These are phyloP conservation scores for Penicillium vulpinum DNA, from an alignment of 2,329 filamentous ascomycete genomes.

Conservation along the genomic window DNA sequence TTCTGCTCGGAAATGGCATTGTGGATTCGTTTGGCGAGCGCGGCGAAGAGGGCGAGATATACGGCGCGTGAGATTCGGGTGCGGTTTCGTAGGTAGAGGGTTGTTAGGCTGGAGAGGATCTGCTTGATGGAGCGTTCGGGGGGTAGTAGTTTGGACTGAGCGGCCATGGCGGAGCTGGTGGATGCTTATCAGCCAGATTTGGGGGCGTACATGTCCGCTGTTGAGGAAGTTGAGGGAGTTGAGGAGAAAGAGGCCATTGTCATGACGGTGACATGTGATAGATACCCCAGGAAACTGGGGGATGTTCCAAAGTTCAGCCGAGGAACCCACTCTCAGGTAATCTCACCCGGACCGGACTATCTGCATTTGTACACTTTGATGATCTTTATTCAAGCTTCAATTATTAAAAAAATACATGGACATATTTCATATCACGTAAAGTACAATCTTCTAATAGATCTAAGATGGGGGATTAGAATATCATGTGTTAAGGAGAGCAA, in stretches of 20 bases:
- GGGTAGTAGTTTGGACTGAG: slow-evolving; percentile 69
- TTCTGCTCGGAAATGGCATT: slow-evolving; percentile 93
- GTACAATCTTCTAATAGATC: background rate
- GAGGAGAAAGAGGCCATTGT: slow-evolving; percentile 3
- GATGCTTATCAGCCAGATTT: slow-evolving; percentile 21
- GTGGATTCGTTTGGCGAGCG: slow-evolving; percentile 82
- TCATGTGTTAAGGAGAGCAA: background rate
- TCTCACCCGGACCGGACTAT: background rate
- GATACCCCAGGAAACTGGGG: slow-evolving; percentile 26
- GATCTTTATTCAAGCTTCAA: background rate
- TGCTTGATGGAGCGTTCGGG: slow-evolving; percentile 65
- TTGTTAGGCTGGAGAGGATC: slow-evolving; percentile 65
- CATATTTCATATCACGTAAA: background rate
- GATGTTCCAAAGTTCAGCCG: slow-evolving; percentile 24
- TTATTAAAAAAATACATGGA: background rate
- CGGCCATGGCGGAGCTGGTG: slow-evolving; percentile 59
- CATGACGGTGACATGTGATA: slow-evolving; percentile 26
- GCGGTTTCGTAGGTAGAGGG: slow-evolving; percentile 75
- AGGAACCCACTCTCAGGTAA: slow-evolving; percentile 13
- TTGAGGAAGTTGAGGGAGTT: background rate
- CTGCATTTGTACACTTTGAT: background rate
- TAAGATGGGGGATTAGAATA: background rate
- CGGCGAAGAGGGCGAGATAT: slow-evolving; percentile 77
- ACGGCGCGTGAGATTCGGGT: slow-evolving; percentile 79
- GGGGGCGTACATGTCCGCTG: slow-evolving; percentile 19